phyloP scores from a whole-genome alignment of 176 grass and related monocot species.

The Carex littledalei region DNA sequence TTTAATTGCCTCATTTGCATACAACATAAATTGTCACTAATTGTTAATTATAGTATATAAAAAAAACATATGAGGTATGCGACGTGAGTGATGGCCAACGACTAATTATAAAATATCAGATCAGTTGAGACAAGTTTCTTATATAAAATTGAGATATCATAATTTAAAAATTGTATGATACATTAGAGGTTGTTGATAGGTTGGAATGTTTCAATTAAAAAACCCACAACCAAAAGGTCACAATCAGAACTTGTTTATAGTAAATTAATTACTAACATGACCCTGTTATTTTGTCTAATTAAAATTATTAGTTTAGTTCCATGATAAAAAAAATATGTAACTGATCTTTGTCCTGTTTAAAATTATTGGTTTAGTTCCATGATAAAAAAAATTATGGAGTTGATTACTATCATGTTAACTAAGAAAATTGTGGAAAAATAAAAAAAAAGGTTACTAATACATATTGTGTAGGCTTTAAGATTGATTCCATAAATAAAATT shows the following conservation, averaged over 20 bases:
- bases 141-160: not conserved
- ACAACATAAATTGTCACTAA: not conserved
- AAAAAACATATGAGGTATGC: not conserved
- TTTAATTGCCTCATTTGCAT: not conserved
- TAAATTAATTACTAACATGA: not conserved
- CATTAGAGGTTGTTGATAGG: not conserved
- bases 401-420: not conserved
- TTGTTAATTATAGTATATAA: not conserved
- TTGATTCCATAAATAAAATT: not conserved
- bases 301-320: not conserved
- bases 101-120: constrained; percentile 14
- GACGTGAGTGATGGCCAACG: constrained; percentile 12
- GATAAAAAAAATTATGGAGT: no score
- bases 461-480: not conserved
- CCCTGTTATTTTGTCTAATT: not conserved
- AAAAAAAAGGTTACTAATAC: not conserved
- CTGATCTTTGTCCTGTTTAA: no score
- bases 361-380: no score
- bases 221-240: not conserved
- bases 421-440: not conserved
- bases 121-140: not conserved
- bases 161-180: not conserved
- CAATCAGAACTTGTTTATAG: not conserved
- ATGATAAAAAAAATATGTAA: no score
- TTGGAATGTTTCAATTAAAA: not conserved